Evolutionary conservation across 2,329 filamentous ascomycete genomes (phyloP), one percentile per base, ranked within the genome.

Genomic region (Stagonosporopsis rhizophila): DNA sequence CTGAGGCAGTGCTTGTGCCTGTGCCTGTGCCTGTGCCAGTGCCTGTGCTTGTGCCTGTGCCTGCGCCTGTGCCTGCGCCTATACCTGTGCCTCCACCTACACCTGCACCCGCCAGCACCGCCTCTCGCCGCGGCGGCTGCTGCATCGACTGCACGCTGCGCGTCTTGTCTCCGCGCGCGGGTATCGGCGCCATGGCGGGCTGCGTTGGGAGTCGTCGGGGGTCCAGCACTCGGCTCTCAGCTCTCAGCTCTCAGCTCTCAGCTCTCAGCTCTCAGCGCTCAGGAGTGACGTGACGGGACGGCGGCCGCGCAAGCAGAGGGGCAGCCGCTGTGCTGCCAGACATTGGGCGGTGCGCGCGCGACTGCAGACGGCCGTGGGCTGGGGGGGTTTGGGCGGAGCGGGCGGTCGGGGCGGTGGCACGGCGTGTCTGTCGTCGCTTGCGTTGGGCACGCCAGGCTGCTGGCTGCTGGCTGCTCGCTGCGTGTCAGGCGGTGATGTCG

Each of bases 231-330:
- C 23, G 59, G 64, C 63, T n/a, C n/a, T n/a, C n/a, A n/a, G n/a
- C n/a, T n/a, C n/a, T n/a, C n/a, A n/a, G n/a, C n/a, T n/a, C n/a
- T 5, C 23, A 5, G 42, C 45, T 25, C 34, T 46, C 23, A 58
- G 64, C 63, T n/a, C n/a, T n/a, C n/a, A n/a, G n/a, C n/a, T n/a
- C n/a, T n/a, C n/a, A n/a, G n/a, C n/a, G n/a, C n/a, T n/a, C n/a
- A n/a, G n/a, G n/a, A n/a, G 55, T 64, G 51, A 66, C 64, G 60
- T 58, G 56, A 50, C 55, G 55, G 56, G n/a, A n/a, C n/a, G n/a
- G n/a, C 54, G 62, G 63, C 65, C 60, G 58, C 55, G 62, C 64
- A 59, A 59, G 56, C 58, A 62, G 64, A 60, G 57, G 58, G 61
- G 51, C 60, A 60, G 60, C 54, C 55, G 59, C 62, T 52, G 56